A percentile compares a stretch with the other conserved stretches of the same genome.
Evolutionary conservation across 805 yeast genomes (phyloP).

Genomic region (Candida pseudofarinosa): DNA sequence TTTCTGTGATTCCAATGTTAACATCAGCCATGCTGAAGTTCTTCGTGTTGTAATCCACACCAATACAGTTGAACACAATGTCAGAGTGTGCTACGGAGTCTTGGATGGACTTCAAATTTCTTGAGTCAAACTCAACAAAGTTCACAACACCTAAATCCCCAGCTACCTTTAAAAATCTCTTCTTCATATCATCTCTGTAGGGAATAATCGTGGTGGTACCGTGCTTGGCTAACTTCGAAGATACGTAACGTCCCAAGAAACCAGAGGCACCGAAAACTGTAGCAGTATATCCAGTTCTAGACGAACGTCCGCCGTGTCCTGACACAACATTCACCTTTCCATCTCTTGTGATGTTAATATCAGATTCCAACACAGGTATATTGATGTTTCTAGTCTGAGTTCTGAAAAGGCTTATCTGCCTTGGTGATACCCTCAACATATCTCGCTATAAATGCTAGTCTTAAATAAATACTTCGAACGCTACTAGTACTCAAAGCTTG

Average conservation of each 20-base stretch:
- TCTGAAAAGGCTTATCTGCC: conserved; percentile 12
- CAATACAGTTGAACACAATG: conserved; percentile 76
- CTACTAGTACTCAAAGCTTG: background rate
- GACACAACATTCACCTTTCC: conserved; percentile 71
- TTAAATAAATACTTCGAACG: background rate
- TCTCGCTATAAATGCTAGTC: background rate
- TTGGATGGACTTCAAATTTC: conserved; percentile 72
- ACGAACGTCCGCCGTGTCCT: conserved; percentile 79
- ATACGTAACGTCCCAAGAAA: conserved; percentile 68
- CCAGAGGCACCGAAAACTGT: conserved; percentile 86
- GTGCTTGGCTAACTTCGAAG: conserved; percentile 71
- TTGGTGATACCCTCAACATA: conserved; percentile 25
- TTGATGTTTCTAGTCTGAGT: conserved; percentile 28
- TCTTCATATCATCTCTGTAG: conserved; percentile 74
- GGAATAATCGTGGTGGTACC: conserved; percentile 78
- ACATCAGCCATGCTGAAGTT: conserved; percentile 81
- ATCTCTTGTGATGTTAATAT: conserved; percentile 64
- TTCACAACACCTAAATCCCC: conserved; percentile 89
- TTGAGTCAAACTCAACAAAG: conserved; percentile 75
- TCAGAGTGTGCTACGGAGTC: conserved; percentile 77
- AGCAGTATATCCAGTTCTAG: conserved; percentile 84
- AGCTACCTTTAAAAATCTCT: conserved; percentile 71
- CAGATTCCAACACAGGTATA: conserved; percentile 45
- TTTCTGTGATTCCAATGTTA: conserved; percentile 71
- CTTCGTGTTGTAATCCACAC: conserved; percentile 72